Percentiles rank a stretch among this genome's conserved stretches.
Conservation (phyloP, 2,329 filamentous ascomycete genomes). For the Trichoderma cornu-damae region DNA sequence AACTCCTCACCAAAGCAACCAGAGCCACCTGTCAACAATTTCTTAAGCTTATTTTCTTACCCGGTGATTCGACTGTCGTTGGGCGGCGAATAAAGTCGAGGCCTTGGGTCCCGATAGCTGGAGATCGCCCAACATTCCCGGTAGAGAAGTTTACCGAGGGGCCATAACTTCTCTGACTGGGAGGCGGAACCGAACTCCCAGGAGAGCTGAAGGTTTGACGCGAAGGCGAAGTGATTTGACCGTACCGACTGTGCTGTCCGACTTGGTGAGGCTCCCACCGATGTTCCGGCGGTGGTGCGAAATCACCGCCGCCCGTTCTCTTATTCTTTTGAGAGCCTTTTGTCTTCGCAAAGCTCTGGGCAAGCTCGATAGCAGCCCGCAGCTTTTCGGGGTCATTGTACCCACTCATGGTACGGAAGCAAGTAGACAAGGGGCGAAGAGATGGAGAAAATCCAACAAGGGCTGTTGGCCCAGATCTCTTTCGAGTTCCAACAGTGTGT, state of each 20-base stretch:
- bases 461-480: neutral
- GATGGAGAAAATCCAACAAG: neutral
- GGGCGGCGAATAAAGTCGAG: slow-evolving; percentile 24
- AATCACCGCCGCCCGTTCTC: neutral
- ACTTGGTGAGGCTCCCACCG: neutral
- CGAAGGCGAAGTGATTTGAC: neutral
- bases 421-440: neutral
- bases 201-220: neutral
- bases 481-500: neutral
- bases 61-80: neutral
- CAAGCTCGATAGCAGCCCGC: slow-evolving; percentile 28
- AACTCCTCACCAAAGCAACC: neutral
- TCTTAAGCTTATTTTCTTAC: neutral
- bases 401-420: slow-evolving; percentile 18
- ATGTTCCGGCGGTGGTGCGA: neutral
- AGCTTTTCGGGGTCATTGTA: slow-evolving; percentile 28
- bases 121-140: slow-evolving; percentile 8
- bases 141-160: neutral
- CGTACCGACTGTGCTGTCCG: neutral
- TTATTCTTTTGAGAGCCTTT: slow-evolving; percentile 6
- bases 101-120: slow-evolving; percentile 23
- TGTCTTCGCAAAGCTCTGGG: slow-evolving; percentile 23
- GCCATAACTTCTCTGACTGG: slow-evolving; percentile 23
- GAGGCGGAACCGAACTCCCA: slow-evolving; percentile 9
- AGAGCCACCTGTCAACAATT: neutral